phyloP scores from a whole-genome alignment of 176 grass and related monocot species.

The Musa acuminata region DNA sequence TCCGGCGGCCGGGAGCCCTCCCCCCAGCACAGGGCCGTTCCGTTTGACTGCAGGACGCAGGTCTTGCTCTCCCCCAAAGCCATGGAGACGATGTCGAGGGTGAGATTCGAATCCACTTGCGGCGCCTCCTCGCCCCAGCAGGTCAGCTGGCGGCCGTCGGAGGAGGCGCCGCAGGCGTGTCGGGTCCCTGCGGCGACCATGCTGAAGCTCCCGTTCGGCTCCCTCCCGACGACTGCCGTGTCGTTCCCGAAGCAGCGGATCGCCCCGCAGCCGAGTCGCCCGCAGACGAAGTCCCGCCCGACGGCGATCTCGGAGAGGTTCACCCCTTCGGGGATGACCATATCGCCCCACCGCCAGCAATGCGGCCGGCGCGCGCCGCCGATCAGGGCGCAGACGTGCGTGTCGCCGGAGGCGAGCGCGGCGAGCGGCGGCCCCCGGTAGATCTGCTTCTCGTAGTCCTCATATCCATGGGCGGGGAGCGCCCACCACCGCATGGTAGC shows the following conservation, averaged over 20 bases:
- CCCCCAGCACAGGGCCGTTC: slow-evolving; percentile 52
- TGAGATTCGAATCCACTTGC: neutral
- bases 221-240: slow-evolving; percentile 1
- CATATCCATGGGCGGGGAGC: slow-evolving; percentile 11
- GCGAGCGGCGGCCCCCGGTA: slow-evolving; percentile 5
- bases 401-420: slow-evolving; percentile 7
- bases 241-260: slow-evolving; percentile 31
- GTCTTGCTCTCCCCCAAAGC: slow-evolving; percentile 53
- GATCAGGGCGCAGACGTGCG: slow-evolving; percentile 10
- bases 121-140: slow-evolving; percentile 71
- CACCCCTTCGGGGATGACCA: neutral
- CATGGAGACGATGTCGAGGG: slow-evolving; percentile 28
- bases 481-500: slow-evolving; percentile 12
- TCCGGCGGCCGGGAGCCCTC: slow-evolving; percentile 15
- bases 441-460: neutral
- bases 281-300: slow-evolving; percentile 52
- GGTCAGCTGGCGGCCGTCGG: neutral
- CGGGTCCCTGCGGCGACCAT: slow-evolving; percentile 37
- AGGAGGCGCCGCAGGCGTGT: slow-evolving; percentile 50
- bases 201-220: slow-evolving; percentile 2
- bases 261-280: slow-evolving; percentile 10
- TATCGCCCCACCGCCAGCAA: neutral
- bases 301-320: slow-evolving; percentile 9
- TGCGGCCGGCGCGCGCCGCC: neutral
- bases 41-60: slow-evolving; percentile 47